Evolutionary conservation across 2,329 filamentous ascomycete species (phyloP).

Genomic region (Diaporthe capsici): DNA sequence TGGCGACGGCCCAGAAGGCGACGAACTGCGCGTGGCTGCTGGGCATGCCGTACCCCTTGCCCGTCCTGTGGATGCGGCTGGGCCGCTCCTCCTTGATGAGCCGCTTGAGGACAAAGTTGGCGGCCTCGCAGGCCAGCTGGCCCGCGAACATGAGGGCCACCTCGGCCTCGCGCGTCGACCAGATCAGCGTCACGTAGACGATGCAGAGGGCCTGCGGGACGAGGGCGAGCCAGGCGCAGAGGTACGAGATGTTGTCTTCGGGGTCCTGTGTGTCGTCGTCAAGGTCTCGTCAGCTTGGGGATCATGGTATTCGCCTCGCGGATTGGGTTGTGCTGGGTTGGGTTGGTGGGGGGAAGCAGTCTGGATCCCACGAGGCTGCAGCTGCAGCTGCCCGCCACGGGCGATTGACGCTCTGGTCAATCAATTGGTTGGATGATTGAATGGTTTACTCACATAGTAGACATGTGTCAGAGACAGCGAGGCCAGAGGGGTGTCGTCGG

Average conservation of each 20-base stretch:
- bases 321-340: not conserved
- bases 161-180: slow-evolving; percentile 92
- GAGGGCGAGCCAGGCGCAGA: slow-evolving; percentile 94
- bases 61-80: slow-evolving; percentile 81
- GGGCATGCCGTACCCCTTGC: slow-evolving; percentile 98
- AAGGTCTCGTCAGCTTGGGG: slow-evolving; percentile 25
- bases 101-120: slow-evolving; percentile 92
- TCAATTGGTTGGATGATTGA: not conserved
- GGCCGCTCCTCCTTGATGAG: slow-evolving; percentile 94
- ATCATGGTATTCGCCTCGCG: not conserved
- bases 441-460: slow-evolving; percentile 81
- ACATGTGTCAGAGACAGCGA: slow-evolving; percentile 96
- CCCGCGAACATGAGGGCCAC: slow-evolving; percentile 91
- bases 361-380: not conserved
- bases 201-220: slow-evolving; percentile 93
- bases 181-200: slow-evolving; percentile 90
- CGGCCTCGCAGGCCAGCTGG: slow-evolving; percentile 89
- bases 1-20: slow-evolving; percentile 88
- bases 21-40: slow-evolving; percentile 95
- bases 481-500: slow-evolving; percentile 74
- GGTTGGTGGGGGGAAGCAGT: not conserved
- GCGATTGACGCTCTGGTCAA: not conserved
- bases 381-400: not conserved
- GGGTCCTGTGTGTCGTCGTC: slow-evolving; percentile 75
- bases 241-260: slow-evolving; percentile 83